Conservation (phyloP, 148 eudicot species). For the Rhododendron kiyosumense region DNA sequence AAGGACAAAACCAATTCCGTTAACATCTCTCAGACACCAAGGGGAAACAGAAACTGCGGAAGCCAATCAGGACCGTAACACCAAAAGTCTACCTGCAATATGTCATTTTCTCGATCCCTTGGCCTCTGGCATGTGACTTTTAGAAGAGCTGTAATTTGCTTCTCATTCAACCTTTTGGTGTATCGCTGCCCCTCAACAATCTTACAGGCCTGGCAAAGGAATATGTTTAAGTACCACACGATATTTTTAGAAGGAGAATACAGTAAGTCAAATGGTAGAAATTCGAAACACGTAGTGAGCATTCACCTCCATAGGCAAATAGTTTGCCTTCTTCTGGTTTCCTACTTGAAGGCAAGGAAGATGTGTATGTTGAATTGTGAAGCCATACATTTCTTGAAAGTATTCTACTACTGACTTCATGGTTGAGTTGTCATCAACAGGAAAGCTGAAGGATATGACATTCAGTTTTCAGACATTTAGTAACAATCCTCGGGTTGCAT, state of each 20-base stretch:
- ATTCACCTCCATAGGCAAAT: conserved; percentile 69
- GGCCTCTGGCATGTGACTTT: conserved; percentile 74
- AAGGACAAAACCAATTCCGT: not conserved
- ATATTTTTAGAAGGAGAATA: not conserved
- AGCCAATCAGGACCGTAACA: not conserved
- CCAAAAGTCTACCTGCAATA: conserved; percentile 46
- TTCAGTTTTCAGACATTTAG: not conserved
- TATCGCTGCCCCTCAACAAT: conserved; percentile 74
- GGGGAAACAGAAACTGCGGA: not conserved
- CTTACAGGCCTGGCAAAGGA: conserved; percentile 59
- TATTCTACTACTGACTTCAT: conserved; percentile 78
- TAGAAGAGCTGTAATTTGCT: conserved; percentile 65
- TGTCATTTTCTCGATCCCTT: conserved; percentile 63
- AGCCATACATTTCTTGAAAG: conserved; percentile 74
- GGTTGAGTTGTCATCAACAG: conserved; percentile 54
- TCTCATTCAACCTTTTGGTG: conserved; percentile 68
- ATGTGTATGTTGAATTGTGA: conserved; percentile 59
- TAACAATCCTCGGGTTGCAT: not conserved
- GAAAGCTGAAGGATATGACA: conserved; percentile 41
- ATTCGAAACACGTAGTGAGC: not conserved
- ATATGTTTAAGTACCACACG: conserved; percentile 5
- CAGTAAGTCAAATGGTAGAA: not conserved
- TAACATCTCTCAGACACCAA: not conserved
- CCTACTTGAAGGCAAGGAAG: conserved; percentile 83
- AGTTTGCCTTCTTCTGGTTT: conserved; percentile 78